Evolutionary conservation across 2,329 filamentous ascomycete species (phyloP), one percentile per base, ranked within the genome.

Genomic region (Ustulina deusta): DNA sequence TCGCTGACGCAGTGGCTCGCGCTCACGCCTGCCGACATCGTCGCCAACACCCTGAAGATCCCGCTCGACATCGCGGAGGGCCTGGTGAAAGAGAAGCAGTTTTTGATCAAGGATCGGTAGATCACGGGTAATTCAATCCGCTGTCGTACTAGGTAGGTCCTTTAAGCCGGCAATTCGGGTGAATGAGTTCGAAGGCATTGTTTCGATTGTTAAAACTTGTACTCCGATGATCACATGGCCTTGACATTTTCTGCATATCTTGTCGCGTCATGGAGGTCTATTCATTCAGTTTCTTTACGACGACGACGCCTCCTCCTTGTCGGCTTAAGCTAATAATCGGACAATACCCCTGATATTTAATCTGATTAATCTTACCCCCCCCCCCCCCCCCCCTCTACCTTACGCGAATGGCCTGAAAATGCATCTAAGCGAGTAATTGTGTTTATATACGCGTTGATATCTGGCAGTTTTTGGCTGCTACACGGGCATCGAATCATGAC

Each of bases 1-100:
- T 85, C 87, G 0, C 77, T 92, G 49, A 88, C 86, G 0, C 90
- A 92, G 76, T 93, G 90, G 90, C 81, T 93, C 44, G 90, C 89
- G 0, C 79, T 91, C 58, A 91, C 90, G 0, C 90, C 90, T 0
- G 81, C 86, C 0, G 85, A 89, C 55, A 83, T 91, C 58, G 88
- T 90, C 17, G 86, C 87, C 0, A 83, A 87, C 76, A 83, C 84
- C 1, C 80, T 90, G 15, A 89, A 89, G 73, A 83, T 90, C 15
- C 84, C 86, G 0, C 73, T 87, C 3, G 81, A 83, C n/a, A 82
- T 90, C 54, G 87, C 87, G 1, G 78, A 87, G 72, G 78, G 82
- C 10, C 71, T 90, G 64, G 88, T 89, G 80, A 89, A 88, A 76
- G 86, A 90, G 78, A 90, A 91, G 80, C 87, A 90, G 74, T 78